Evolutionary conservation across 805 yeast genomes (phyloP), one percentile per base, ranked within the genome.

Genomic region (Ogataea siamensis): DNA sequence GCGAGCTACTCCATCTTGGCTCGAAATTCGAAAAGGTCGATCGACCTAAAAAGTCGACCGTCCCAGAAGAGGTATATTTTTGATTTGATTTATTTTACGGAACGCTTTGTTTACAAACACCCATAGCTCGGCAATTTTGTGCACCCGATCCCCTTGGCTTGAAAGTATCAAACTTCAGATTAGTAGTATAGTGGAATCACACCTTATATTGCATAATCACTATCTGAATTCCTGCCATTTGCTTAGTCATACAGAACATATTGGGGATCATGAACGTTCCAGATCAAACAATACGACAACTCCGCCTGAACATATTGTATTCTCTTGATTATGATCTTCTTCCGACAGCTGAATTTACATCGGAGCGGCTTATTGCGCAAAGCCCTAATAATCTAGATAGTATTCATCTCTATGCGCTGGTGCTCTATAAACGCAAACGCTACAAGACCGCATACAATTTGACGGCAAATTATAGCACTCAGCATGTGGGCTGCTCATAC

Each of bases 291-390:
- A 38, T 49, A 12, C 47, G 53, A 36, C 64, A 76, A 42, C 70
- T 80, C 30, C 67, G 83, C 39, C 71, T 82, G 8, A 63, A 73
- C 2, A 70, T 83, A n/a, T 64, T 85, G 57, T 83, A 86, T 52
- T 74, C 83, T 9, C 60, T 87, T 26, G 95, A 87, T 50, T 74
- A 76, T 42, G 87, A 80, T 54, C 71, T 84, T 43, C 64, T 74
- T 30, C 63, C 68, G 10, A 83, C 89, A 18, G 97, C 98, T 2
- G 88, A 82, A 54, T 87, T 93, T 62, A 80, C 91, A 4, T 78
- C 88, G 12, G 98, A 93, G 58, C 69, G 95, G 47, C 66, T 87
- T 15, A 62, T 83, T 22, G 87, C 95, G 2, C 73, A 76, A 34
- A 71, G 71, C 32, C 67, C 69, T n/a, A 59, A 68, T 25, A 73